Evolutionary conservation across 495 filamentous ascomycete genomes (phyloP).

Genomic region (Penicillium samsonianum): DNA sequence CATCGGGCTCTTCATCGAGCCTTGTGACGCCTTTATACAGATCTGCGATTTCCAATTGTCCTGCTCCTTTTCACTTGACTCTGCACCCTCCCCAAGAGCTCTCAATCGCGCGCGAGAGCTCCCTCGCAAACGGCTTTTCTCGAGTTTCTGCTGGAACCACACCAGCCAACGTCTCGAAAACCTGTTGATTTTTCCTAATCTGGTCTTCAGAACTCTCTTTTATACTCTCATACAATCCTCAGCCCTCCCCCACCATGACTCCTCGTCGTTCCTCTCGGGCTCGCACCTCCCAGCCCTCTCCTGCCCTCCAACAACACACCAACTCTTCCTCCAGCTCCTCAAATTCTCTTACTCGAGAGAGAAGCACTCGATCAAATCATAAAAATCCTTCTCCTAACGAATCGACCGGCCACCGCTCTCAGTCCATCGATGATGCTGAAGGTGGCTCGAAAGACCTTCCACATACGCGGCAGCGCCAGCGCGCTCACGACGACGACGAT

Average conservation of each 20-base stretch:
- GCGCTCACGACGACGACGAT: conserved; percentile 63
- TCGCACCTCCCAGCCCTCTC: conserved; percentile 74
- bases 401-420: conserved; percentile 72
- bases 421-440: conserved; percentile 73
- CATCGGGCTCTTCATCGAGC: conserved; percentile 42
- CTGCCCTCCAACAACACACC: conserved; percentile 64
- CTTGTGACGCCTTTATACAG: conserved; percentile 34
- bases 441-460: conserved; percentile 59
- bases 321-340: conserved; percentile 82
- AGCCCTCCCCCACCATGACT: conserved; percentile 50
- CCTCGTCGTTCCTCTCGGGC: conserved; percentile 91
- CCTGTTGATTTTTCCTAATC: conserved; percentile 10
- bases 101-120: conserved; percentile 34
- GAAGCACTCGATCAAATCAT: conserved; percentile 68
- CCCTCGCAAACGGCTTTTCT: conserved; percentile 27
- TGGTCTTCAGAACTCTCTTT: conserved; percentile 15
- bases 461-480: conserved; percentile 72
- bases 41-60: conserved; percentile 34
- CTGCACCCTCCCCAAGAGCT: conserved; percentile 24
- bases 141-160: conserved; percentile 13
- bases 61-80: conserved; percentile 15
- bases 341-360: conserved; percentile 65
- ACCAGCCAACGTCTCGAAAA: conserved; percentile 5
- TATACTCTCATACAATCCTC: conserved; percentile 10
- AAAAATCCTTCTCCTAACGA: conserved; percentile 73